Conservation (phyloP, 129 eudicot genomes). For the Pulicaria dysenterica region DNA sequence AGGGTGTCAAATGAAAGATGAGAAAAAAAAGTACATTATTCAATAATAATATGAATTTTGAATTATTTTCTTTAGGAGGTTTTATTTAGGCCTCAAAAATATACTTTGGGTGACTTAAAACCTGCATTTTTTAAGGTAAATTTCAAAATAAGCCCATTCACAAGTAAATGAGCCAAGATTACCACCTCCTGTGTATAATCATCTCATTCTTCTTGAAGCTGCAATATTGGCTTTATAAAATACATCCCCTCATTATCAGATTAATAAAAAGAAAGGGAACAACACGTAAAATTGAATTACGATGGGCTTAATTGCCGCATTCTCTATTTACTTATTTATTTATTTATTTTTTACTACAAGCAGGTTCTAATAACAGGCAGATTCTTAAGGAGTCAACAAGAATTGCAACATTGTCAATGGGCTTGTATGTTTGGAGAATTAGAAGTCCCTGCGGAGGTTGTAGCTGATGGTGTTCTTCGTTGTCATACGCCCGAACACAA, state of each 20-base stretch:
- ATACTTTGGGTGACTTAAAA: no score
- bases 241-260: slow-evolving; percentile 1
- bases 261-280: neutral
- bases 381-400: slow-evolving; percentile 75
- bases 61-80: no score
- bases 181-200: no score
- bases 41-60: no score
- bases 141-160: no score
- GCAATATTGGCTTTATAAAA: neutral
- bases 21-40: no score
- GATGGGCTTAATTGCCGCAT: neutral
- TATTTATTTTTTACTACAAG: neutral
- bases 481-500: slow-evolving; percentile 78
- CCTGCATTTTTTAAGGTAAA: no score
- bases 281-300: neutral
- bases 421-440: slow-evolving; percentile 98
- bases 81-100: no score
- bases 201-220: no score
- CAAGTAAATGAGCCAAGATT: no score
- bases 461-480: slow-evolving; percentile 81
- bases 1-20: no score
- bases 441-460: slow-evolving; percentile 89
- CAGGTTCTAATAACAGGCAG: slow-evolving; percentile 84
- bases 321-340: neutral
- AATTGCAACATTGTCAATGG: slow-evolving; percentile 72